Conservation (phyloP, 2,329 filamentous ascomycete species). For the Elsinoe fawcettii region DNA sequence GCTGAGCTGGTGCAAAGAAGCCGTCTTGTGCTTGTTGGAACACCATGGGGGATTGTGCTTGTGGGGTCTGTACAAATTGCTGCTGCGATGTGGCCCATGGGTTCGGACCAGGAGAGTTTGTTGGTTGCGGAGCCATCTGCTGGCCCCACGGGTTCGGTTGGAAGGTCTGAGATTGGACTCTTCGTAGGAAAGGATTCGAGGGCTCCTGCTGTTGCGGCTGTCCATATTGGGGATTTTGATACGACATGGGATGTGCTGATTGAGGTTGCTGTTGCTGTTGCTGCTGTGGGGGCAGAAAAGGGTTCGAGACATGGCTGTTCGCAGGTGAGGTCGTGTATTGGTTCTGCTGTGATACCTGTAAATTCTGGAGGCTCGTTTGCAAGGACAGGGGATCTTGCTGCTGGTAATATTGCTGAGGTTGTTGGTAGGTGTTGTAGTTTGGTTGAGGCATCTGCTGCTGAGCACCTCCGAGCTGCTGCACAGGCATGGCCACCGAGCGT, state of each 20-base stretch:
- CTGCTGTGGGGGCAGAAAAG: slow-evolving; percentile 25
- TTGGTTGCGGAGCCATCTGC: slow-evolving; percentile 14
- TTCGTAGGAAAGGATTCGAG: slow-evolving; percentile 39
- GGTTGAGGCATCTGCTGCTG: slow-evolving; percentile 21
- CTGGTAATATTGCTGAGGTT: slow-evolving; percentile 35
- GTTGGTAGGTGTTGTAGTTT: slow-evolving; percentile 60
- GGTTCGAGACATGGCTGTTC: slow-evolving; percentile 22
- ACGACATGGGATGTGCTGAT: slow-evolving; percentile 20
- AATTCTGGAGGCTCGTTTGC: slow-evolving; percentile 54
- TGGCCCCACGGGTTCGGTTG: slow-evolving; percentile 22
- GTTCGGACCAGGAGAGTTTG: slow-evolving; percentile 20
- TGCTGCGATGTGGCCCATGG: slow-evolving; percentile 27
- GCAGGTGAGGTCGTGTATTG: slow-evolving; percentile 16
- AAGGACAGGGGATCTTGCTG: slow-evolving; percentile 26
- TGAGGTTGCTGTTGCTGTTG: slow-evolving; percentile 20
- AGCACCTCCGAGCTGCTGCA: slow-evolving; percentile 20
- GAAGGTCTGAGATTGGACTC: slow-evolving; percentile 37
- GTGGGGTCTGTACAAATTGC: slow-evolving; percentile 34
- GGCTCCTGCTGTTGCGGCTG: slow-evolving; percentile 17
- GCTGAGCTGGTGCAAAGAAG: slow-evolving; percentile 25
- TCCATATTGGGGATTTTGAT: slow-evolving; percentile 20
- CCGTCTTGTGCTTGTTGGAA: slow-evolving; percentile 24
- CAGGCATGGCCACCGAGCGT: slow-evolving; percentile 24
- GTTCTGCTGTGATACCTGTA: slow-evolving; percentile 51
- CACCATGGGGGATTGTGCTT: slow-evolving; percentile 23